phyloP scores from a whole-genome alignment of 2,329 filamentous ascomycete genomes.

The Exophiala xenobiotica region DNA sequence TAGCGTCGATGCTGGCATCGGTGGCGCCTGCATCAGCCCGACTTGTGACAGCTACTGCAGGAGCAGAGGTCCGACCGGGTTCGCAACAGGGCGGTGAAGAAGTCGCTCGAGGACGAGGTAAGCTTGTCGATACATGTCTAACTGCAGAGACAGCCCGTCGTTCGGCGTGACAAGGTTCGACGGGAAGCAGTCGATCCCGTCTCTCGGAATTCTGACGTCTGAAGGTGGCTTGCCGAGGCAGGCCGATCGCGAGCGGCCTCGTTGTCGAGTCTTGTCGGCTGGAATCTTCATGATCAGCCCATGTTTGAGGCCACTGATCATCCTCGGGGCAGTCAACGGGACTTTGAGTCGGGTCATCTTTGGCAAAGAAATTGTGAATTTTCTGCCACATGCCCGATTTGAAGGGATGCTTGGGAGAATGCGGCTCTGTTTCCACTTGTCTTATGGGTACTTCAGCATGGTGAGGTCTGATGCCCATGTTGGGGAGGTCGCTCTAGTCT shows the following conservation, averaged over 20 bases:
- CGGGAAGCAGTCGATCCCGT: slow-evolving; percentile 68
- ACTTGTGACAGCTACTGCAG: slow-evolving; percentile 34
- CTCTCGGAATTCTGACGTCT: slow-evolving; percentile 79
- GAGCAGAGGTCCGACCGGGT: slow-evolving; percentile 38
- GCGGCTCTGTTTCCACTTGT: slow-evolving; percentile 23
- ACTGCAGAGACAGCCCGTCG: slow-evolving; percentile 69
- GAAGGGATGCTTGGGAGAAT: slow-evolving; percentile 20
- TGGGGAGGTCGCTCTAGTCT: slow-evolving; percentile 20
- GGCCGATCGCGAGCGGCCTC: slow-evolving; percentile 65
- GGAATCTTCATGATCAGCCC: slow-evolving; percentile 12
- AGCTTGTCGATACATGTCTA: slow-evolving; percentile 21
- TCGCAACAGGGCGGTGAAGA: slow-evolving; percentile 42
- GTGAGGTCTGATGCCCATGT: slow-evolving; percentile 28
- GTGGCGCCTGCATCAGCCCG: slow-evolving; percentile 14
- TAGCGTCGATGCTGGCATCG: slow-evolving; percentile 5
- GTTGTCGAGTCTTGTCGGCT: slow-evolving; percentile 15
- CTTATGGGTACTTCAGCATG: slow-evolving; percentile 21
- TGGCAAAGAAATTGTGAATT: slow-evolving; percentile 33
- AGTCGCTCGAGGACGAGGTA: slow-evolving; percentile 43
- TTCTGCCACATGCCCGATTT: slow-evolving; percentile 50
- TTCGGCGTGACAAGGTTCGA: slow-evolving; percentile 63
- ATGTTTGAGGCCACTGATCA: slow-evolving; percentile 19
- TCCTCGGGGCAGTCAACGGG: slow-evolving; percentile 21
- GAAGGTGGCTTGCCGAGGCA: slow-evolving; percentile 76
- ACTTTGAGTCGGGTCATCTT: slow-evolving; percentile 23